phyloP scores from a whole-genome alignment of 2,329 filamentous ascomycete species.

The Cylindrodendrum hubeiense region DNA sequence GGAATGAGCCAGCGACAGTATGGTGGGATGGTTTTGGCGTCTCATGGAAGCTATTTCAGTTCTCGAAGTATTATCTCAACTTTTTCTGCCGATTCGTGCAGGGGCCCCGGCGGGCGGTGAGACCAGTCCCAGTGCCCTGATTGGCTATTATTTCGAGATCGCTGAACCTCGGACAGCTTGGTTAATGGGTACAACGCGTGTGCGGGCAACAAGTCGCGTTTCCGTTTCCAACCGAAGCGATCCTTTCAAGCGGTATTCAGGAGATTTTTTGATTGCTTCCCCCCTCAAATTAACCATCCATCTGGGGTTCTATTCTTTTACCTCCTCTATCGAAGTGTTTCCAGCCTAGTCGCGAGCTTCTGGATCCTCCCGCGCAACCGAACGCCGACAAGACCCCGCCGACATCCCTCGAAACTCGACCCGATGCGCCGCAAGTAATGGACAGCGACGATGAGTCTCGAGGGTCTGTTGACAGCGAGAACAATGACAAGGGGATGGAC shows the following conservation, averaged over 20 bases:
- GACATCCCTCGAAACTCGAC: conserved; percentile 2
- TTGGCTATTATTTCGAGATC: conserved; percentile 28
- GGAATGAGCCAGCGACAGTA: conserved; percentile 10
- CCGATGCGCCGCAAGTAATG: conserved; percentile 29
- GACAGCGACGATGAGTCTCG: conserved; percentile 28
- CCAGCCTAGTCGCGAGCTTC: not conserved
- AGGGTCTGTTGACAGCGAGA: not conserved
- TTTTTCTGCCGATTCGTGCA: conserved; percentile 45
- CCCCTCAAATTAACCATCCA: not conserved
- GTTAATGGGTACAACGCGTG: conserved; percentile 40
- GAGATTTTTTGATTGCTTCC: conserved; percentile 8
- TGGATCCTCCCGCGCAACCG: not conserved
- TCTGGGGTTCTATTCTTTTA: not conserved
- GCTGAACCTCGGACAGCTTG: conserved; percentile 14
- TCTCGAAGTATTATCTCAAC: conserved; percentile 30
- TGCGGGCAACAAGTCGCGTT: conserved; percentile 36
- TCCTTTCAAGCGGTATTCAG: conserved; percentile 3
- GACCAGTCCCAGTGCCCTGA: not conserved
- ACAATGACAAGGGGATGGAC: conserved; percentile 7
- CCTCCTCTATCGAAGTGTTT: not conserved
- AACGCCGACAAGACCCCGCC: conserved; percentile 11
- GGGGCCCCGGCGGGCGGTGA: conserved; percentile 38
- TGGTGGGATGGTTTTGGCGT: conserved; percentile 10
- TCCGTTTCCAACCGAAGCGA: conserved; percentile 25
- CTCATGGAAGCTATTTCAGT: conserved; percentile 23